A percentile compares a stretch with the other conserved stretches of the same genome.
Conservation (phyloP, 2,329 filamentous ascomycete species). For the Ophiostoma himal-ulmi region DNA sequence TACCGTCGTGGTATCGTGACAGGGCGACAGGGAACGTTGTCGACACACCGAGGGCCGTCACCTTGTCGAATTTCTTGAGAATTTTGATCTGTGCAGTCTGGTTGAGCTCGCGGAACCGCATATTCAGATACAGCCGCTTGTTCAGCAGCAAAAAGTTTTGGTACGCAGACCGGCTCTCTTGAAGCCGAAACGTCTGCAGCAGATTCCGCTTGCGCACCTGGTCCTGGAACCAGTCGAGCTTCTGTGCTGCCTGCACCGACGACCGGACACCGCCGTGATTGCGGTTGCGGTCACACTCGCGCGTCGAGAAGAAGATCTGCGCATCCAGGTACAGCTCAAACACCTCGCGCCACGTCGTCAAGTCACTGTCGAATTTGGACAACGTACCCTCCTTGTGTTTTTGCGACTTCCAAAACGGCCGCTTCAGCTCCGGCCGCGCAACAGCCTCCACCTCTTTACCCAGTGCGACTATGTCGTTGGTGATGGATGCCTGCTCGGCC, state of each 20-base stretch:
- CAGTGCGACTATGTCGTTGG: conserved; percentile 56
- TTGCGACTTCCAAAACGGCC: not conserved
- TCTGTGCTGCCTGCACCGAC: conserved; percentile 58
- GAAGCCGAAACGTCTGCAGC: conserved; percentile 57
- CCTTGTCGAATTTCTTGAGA: conserved; percentile 87
- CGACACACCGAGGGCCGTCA: conserved; percentile 49
- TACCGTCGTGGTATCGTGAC: conserved; percentile 41
- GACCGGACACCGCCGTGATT: conserved; percentile 55
- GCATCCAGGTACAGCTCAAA: conserved; percentile 78
- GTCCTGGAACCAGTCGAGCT: conserved; percentile 66
- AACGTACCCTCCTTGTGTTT: conserved; percentile 33
- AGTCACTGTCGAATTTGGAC: conserved; percentile 44
- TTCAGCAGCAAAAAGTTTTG: conserved; percentile 68
- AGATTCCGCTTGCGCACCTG: conserved; percentile 57
- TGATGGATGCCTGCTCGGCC: conserved; percentile 59
- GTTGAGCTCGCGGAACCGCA: conserved; percentile 83
- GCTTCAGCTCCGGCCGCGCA: conserved; percentile 48
- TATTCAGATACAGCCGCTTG: conserved; percentile 65
- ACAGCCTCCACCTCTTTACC: conserved; percentile 59
- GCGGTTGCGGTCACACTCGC: conserved; percentile 50
- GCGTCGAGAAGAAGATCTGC: conserved; percentile 74
- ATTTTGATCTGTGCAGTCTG: conserved; percentile 73
- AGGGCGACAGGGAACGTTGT: conserved; percentile 13
- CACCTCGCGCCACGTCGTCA: conserved; percentile 71
- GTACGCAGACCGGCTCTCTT: conserved; percentile 59